Base-by-base conservation (phyloP, 441 rosid genomes). In the Adansonia madagascariensis region DNA sequence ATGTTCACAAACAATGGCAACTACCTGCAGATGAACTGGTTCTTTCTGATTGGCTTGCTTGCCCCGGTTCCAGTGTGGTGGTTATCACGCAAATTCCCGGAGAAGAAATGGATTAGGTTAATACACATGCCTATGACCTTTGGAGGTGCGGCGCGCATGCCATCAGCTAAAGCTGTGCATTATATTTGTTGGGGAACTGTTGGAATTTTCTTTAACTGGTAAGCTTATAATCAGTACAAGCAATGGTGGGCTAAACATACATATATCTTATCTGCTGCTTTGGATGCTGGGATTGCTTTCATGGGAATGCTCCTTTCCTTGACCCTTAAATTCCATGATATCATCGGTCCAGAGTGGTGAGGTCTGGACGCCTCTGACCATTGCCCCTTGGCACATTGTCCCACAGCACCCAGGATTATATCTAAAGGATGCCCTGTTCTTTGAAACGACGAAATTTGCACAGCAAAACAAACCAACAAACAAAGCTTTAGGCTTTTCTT, bases 221-320 rank as follows among this genome's bases (percentile, higher is more conserved):
- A 86, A 43, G 80, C 91, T n/a, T 92, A 87, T 84, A 91, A 80
- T 17, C 85, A 57, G 85, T 84, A 69, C 79, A 91, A 88, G 80
- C 77, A 35, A 47, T 91, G 98, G 95, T 93, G 98, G 98, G 94
- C 89, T 2, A 87, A 91, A 70, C 89, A 93, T 69, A 94, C 80
- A 65, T 91, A 93, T 75, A 86, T 93, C 35, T 80, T 89, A 69
- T 89, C 97, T 0, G 97, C 97, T 53, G 97, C 84, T 61, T 59
- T 92, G 73, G 94, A 90, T 83, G 97, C 97, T 22, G 96, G 98
- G 7, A 71, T 92, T 6, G 96, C 91, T 0, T 84, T 90, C 78
- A 86, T 88, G 90, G 96, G 87, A 14, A 78, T 92, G 22, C 5
- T 91, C 74, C 80, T 95, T 39, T 93, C 78, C 78, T 86, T 90